Percentiles rank a stretch among this genome's conserved stretches.
These are phyloP conservation scores for Malania oleifera DNA, from an alignment of 164 flowering plant genomes.

Conservation along the genomic window DNA sequence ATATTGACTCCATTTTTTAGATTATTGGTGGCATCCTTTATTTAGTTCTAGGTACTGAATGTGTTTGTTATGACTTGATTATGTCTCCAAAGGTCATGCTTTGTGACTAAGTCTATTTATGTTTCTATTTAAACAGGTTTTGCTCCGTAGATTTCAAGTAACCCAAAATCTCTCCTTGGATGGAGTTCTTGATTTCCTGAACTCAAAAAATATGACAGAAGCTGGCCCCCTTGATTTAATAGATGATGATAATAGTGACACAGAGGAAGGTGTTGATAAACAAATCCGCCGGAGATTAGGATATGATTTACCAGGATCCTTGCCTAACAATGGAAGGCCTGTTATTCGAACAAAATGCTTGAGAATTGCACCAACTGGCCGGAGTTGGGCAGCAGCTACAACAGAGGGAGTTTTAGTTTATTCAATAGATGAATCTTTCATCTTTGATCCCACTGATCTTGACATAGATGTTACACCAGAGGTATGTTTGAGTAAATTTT, in stretches of 20 bases:
- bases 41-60: too few species aligned
- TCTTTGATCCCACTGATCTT: conserved; percentile 97
- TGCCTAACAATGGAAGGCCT: conserved; percentile 85
- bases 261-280: conserved; percentile 79
- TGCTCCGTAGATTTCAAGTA: conserved; percentile 80
- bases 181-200: conserved; percentile 85
- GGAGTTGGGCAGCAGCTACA: conserved; percentile 95
- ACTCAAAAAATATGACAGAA: conserved; percentile 94
- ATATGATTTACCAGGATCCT: conserved; percentile 81
- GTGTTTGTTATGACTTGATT: too few species aligned
- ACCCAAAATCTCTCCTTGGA: conserved; percentile 83
- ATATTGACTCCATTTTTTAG: too few species aligned
- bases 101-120: too few species aligned
- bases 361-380: conserved; percentile 95
- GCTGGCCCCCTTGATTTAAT: conserved; percentile 90
- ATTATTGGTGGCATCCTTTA: too few species aligned
- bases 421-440: conserved; percentile 82
- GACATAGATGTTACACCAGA: conserved; percentile 95
- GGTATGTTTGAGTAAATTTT: conserved; percentile 33
- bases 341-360: conserved; percentile 72
- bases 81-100: too few species aligned
- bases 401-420: conserved; percentile 95
- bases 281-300: conserved; percentile 67
- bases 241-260: conserved; percentile 82
- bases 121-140: conserved; percentile 72